Evolutionary conservation across 2,329 filamentous ascomycete genomes (phyloP).

Genomic region (Alternaria alternata): DNA sequence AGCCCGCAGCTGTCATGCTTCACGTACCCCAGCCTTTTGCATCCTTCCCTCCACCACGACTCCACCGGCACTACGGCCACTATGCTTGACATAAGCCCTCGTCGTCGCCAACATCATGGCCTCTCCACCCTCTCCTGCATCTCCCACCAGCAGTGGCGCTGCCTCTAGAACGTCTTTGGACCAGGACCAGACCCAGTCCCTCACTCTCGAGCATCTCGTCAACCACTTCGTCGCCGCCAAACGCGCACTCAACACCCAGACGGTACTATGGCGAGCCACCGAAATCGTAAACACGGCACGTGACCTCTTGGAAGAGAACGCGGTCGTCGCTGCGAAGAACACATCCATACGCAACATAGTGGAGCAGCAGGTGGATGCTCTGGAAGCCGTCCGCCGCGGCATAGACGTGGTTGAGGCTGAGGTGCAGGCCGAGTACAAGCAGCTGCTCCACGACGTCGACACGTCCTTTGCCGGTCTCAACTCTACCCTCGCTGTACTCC

Average conservation of each 20-base stretch:
- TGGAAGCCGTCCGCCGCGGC: conserved; percentile 55
- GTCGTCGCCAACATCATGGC: conserved; percentile 35
- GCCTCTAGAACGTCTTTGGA: conserved; percentile 34
- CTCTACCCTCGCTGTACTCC: conserved; percentile 71
- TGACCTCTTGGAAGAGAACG: conserved; percentile 77
- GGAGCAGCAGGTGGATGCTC: conserved; percentile 54
- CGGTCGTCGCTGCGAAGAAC: conserved; percentile 69
- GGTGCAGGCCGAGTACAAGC: conserved; percentile 57
- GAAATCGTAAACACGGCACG: conserved; percentile 83
- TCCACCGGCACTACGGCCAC: background rate
- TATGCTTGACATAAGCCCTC: background rate
- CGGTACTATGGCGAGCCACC: conserved; percentile 83
- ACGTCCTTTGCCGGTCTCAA: conserved; percentile 70
- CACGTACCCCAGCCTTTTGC: background rate
- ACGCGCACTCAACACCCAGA: conserved; percentile 83
- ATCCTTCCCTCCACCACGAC: background rate
- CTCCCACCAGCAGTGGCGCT: conserved; percentile 50
- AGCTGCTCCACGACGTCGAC: conserved; percentile 71
- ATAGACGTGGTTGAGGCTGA: conserved; percentile 53
- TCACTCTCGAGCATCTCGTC: conserved; percentile 77
- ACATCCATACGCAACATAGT: conserved; percentile 53
- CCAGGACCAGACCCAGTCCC: conserved; percentile 45
- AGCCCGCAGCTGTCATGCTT: conserved; percentile 1
- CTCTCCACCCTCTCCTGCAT: conserved; percentile 53
- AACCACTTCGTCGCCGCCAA: conserved; percentile 87